These are phyloP conservation scores for Barbarea vulgaris DNA, from an alignment of 345 rosid species.

Conservation along the genomic window DNA sequence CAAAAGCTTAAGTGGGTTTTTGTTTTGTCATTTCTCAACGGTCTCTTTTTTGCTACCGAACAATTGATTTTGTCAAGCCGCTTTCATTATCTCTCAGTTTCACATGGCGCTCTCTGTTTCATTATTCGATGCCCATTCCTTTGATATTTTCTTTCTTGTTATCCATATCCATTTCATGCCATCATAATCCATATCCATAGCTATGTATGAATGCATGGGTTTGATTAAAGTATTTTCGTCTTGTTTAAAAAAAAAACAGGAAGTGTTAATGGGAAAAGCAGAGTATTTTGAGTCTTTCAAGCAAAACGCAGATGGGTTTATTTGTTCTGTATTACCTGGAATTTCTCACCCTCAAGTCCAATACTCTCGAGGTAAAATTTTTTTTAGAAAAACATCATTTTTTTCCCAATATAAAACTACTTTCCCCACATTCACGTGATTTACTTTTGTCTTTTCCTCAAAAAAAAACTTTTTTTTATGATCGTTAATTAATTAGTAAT, in stretches of 20 bases:
- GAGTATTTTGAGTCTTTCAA: conserved; percentile 81
- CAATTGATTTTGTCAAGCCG: conserved; percentile 27
- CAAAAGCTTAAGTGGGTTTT: conserved; percentile 23
- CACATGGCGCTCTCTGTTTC: conserved; percentile 33
- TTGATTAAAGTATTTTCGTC: conserved; percentile 13
- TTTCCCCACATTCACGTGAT: conserved; percentile 38
- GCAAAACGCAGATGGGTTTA: conserved; percentile 88
- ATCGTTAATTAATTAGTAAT: background rate
- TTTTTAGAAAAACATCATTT: conserved; percentile 5
- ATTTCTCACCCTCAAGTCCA: conserved; percentile 90
- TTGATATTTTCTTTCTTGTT: background rate
- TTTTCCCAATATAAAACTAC: conserved; percentile 13
- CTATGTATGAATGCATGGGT: background rate
- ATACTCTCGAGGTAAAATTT: conserved; percentile 88
- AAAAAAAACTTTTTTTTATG: background rate
- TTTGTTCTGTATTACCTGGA: conserved; percentile 92
- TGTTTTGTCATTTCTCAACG: conserved; percentile 42
- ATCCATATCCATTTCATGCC: background rate
- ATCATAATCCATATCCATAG: background rate
- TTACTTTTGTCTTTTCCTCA: conserved; percentile 32
- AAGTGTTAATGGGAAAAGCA: conserved; percentile 95
- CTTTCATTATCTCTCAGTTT: conserved; percentile 18
- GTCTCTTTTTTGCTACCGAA: conserved; percentile 17
- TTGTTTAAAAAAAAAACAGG: conserved; percentile 49
- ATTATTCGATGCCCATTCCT: conserved; percentile 2